Percentiles rank a stretch among this genome's conserved stretches.
Evolutionary conservation across 495 filamentous ascomycete genomes (phyloP).

Genomic region (Penicilliopsis zonata): DNA sequence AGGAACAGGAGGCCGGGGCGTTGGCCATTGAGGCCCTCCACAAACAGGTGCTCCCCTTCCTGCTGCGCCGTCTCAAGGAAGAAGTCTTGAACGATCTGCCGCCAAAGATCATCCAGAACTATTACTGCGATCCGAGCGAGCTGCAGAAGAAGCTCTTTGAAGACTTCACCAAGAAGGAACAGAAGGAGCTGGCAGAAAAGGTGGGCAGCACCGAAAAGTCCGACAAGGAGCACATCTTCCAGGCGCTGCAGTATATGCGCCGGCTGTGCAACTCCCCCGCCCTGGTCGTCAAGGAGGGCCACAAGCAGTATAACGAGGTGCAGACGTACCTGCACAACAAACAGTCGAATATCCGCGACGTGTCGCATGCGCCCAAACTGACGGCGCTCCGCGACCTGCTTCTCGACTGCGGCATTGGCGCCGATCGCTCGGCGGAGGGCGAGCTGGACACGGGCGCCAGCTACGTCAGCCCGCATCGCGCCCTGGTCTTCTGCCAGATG

Average conservation of each 20-base stretch:
- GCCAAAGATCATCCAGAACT: constrained; percentile 97
- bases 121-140: constrained; percentile 97
- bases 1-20: constrained; percentile 95
- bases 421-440: constrained; percentile 38
- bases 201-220: constrained; percentile 71
- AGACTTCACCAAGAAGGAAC: constrained; percentile 87
- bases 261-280: constrained; percentile 97
- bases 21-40: constrained; percentile 93
- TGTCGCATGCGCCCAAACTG: constrained; percentile 84
- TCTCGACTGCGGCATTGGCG: constrained; percentile 90
- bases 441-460: constrained; percentile 55
- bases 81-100: constrained; percentile 94
- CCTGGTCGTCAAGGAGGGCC: constrained; percentile 84
- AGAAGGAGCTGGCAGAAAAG: constrained; percentile 67
- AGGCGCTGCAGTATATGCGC: constrained; percentile 97
- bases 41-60: constrained; percentile 94
- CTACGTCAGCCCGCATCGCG: constrained; percentile 88
- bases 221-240: constrained; percentile 97
- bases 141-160: constrained; percentile 92
- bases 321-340: constrained; percentile 60
- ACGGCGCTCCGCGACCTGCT: constrained; percentile 79
- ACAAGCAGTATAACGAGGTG: constrained; percentile 81
- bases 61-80: constrained; percentile 93
- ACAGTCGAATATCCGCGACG: constrained; percentile 64
- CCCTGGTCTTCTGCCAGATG: constrained; percentile 97